Evolutionary conservation across 192 early-diverging fungal species (phyloP), one percentile per base, ranked within the genome.

Genomic region (Coemansia sp.): DNA sequence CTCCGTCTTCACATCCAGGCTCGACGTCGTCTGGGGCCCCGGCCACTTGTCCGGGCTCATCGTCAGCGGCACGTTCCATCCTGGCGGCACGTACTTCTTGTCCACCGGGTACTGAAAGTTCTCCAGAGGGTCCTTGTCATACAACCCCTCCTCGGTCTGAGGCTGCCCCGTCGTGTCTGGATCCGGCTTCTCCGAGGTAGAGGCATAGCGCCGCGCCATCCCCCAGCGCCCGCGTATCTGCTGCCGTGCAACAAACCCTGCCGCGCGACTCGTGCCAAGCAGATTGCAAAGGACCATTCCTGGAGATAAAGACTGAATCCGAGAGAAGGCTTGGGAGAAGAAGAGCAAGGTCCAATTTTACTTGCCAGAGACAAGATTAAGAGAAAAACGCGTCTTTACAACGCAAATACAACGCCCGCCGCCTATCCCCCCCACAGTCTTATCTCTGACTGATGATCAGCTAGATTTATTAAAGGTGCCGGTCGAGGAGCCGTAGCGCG

Each of bases 21-120:
- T 56, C 20, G 68, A 64, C 7, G 10, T 26, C n/a, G 19, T 37
- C 33, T 64, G 56, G 5, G 68, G 68, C 5, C 68, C 68, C 0
- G 68, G 68, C 68, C 68, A 72, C 22, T 51, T 54, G 40, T 46
- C 57, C 7, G 68, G 68, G 21, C 68, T 64, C 0, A 72, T 8
- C 14, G 60, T 43, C 57, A 60, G 49, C 10, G 68, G 68, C 11
- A 61, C 52, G 2, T 51, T 61, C 68, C 68, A 72, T 1, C 68
- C 68, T 0, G 57, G 53, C 7, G 68, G 68, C 34, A 56, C 51
- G 16, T 40, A 47, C 39, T 48, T 60, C 27, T 53, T 72, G 50
- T 49, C 47, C 21, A 56, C 53, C 19, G 51, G 43, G 16, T 38
- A 48, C 23, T 56, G 53, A 28, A 72, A 60, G 23, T 49, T 64